phyloP scores from a whole-genome alignment of 805 yeast species.

The Ogataea nonfermentans region DNA sequence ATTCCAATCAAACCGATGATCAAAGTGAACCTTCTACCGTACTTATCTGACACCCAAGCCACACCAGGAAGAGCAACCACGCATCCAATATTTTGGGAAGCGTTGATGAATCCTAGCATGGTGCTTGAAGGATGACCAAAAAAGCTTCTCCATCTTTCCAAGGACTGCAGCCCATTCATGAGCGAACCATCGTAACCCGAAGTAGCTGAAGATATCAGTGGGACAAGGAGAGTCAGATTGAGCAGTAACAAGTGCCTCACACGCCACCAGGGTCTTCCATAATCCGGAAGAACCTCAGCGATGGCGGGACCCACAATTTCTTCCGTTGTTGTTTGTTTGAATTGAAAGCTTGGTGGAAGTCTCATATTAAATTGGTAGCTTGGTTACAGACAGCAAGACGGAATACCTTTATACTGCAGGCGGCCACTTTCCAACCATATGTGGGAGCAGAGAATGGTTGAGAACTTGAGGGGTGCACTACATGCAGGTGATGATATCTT shows the following conservation, averaged over 20 bases:
- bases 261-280: constrained; percentile 34
- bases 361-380: too few relatives aligned
- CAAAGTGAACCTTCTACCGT: constrained; percentile 62
- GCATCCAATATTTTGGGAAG: constrained; percentile 39
- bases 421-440: too few relatives aligned
- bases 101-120: constrained; percentile 36
- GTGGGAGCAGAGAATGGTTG: too few relatives aligned
- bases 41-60: constrained; percentile 40
- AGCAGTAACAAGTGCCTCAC: constrained; percentile 40
- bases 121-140: constrained; percentile 36
- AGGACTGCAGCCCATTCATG: constrained; percentile 46
- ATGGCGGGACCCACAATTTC: constrained; percentile 23
- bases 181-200: constrained; percentile 43
- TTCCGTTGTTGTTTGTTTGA: constrained; percentile 3
- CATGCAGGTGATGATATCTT: too few relatives aligned
- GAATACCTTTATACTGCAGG: too few relatives aligned
- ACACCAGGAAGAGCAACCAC: constrained; percentile 29
- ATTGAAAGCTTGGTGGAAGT: too few relatives aligned
- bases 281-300: constrained; percentile 22
- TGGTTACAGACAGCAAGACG: too few relatives aligned
- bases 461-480: too few relatives aligned
- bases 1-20: constrained; percentile 51
- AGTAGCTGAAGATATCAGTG: constrained; percentile 37
- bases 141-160: constrained; percentile 36
- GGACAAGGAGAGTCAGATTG: constrained; percentile 38